phyloP scores from a whole-genome alignment of 768 basidiomycete species.

The Psilocybe cubensis region DNA sequence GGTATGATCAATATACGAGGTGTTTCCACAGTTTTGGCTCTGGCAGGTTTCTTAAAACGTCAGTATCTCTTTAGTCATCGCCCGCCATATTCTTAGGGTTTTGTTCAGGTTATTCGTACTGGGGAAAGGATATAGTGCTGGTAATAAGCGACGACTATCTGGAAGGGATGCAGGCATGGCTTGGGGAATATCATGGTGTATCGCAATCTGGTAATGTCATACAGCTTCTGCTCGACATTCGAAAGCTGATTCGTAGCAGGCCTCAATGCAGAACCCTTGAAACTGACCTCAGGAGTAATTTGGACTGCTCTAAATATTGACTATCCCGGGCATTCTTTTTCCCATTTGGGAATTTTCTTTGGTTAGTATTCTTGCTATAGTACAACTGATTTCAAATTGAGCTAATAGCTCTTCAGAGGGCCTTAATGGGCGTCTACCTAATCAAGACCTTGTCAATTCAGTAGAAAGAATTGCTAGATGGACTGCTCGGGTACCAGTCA shows the following conservation, averaged over 20 bases:
- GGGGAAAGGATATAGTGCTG: conserved; percentile 94
- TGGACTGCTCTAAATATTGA: conserved; percentile 96
- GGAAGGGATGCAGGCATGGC: conserved; percentile 93
- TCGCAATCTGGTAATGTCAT: conserved; percentile 58
- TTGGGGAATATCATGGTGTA: conserved; percentile 79
- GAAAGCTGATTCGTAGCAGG: conserved; percentile 43
- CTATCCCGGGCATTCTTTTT: conserved; percentile 96
- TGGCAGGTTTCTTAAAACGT: conserved; percentile 90
- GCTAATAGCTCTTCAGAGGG: conserved; percentile 64
- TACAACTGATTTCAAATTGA: neutral
- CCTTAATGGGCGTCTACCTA: conserved; percentile 91
- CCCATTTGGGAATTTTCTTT: conserved; percentile 92
- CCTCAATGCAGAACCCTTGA: conserved; percentile 63
- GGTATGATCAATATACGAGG: conserved; percentile 82
- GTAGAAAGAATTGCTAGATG: conserved; percentile 71
- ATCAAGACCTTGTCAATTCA: conserved; percentile 93
- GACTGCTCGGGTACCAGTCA: conserved; percentile 76
- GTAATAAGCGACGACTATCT: conserved; percentile 87
- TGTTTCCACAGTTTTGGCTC: conserved; percentile 78
- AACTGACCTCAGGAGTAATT: conserved; percentile 80
- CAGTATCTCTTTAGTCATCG: conserved; percentile 17
- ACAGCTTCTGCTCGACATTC: neutral
- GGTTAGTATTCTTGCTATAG: conserved; percentile 50
- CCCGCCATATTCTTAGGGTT: neutral
- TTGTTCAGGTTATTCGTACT: conserved; percentile 75